Conservation (phyloP, 2,329 filamentous ascomycete species). For the Colletotrichum tamarilloi region DNA sequence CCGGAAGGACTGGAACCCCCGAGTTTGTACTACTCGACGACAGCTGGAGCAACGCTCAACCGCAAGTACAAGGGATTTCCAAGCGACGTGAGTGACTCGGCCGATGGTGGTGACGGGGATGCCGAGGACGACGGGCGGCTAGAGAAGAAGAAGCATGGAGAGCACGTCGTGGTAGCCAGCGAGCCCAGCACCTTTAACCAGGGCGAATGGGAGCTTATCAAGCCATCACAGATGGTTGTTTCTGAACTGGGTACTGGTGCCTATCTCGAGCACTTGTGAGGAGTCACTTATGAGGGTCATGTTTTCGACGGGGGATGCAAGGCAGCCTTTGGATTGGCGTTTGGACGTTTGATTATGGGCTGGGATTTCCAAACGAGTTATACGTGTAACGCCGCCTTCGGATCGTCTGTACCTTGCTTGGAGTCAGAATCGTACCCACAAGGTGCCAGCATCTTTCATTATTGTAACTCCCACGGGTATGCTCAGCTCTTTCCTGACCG, state of each 20-base stretch:
- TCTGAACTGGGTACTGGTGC: not conserved
- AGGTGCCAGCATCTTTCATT: not conserved
- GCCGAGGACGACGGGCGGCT: not conserved
- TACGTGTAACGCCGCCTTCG: no score
- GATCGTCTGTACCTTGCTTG: no score
- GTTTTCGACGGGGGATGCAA: not conserved
- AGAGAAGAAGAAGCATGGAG: constrained; percentile 14
- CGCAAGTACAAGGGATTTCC: constrained; percentile 27
- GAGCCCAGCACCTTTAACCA: constrained; percentile 24
- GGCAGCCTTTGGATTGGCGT: not conserved
- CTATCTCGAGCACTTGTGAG: not conserved
- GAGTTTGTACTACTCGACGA: constrained; percentile 26
- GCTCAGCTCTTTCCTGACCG: not conserved
- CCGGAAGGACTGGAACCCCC: constrained; percentile 11
- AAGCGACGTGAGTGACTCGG: not conserved
- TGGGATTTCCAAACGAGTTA: not conserved
- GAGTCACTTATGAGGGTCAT: not conserved
- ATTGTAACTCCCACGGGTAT: not conserved
- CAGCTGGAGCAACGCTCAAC: constrained; percentile 15
- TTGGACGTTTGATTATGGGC: not conserved
- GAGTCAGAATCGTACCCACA: no score
- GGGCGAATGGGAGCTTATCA: constrained; percentile 20
- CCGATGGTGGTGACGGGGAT: not conserved
- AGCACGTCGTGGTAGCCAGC: constrained; percentile 23
- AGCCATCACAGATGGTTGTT: constrained; percentile 24